Percentiles rank a stretch among this genome's conserved stretches.
These are phyloP conservation scores for Cytospora leucostoma DNA, from an alignment of 2,329 filamentous ascomycete genomes.

Conservation along the genomic window DNA sequence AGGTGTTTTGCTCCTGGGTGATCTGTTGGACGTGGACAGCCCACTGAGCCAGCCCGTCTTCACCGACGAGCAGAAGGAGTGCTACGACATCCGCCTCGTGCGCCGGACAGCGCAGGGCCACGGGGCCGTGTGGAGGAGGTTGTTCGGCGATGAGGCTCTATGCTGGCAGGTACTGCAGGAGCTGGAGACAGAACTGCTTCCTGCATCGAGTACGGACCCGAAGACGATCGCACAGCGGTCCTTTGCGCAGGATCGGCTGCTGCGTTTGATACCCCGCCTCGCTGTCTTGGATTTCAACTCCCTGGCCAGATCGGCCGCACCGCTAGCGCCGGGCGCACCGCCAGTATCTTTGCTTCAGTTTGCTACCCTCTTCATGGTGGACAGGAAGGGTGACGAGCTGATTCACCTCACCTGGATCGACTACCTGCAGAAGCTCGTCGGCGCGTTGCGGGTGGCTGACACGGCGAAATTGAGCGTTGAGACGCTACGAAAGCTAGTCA, in stretches of 20 bases:
- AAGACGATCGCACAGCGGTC: conserved; percentile 42
- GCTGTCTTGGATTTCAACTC: conserved; percentile 48
- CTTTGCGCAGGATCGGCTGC: conserved; percentile 54
- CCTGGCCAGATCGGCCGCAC: conserved; percentile 39
- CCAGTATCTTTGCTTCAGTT: conserved; percentile 48
- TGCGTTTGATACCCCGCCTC: conserved; percentile 54
- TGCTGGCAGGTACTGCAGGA: conserved; percentile 28
- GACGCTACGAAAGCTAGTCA: conserved; percentile 42
- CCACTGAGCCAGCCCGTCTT: conserved; percentile 39
- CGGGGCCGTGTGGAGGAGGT: conserved; percentile 54
- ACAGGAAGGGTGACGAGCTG: conserved; percentile 46
- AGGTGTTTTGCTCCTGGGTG: conserved; percentile 51
- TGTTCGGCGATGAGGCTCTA: conserved; percentile 48
- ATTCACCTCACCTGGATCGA: conserved; percentile 55
- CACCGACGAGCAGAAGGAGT: conserved; percentile 26
- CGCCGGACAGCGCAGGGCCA: conserved; percentile 48
- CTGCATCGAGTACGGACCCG: conserved; percentile 34
- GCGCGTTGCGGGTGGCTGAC: conserved; percentile 47
- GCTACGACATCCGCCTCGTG: conserved; percentile 28
- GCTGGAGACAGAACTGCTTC: conserved; percentile 18
- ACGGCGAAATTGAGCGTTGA: conserved; percentile 36
- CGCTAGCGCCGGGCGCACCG: conserved; percentile 34
- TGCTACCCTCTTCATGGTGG: conserved; percentile 54
- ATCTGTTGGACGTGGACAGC: conserved; percentile 59
- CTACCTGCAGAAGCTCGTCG: conserved; percentile 54